These are phyloP conservation scores for Knoxdaviesia capensis DNA, from an alignment of 2,329 filamentous ascomycete species.

Conservation along the genomic window DNA sequence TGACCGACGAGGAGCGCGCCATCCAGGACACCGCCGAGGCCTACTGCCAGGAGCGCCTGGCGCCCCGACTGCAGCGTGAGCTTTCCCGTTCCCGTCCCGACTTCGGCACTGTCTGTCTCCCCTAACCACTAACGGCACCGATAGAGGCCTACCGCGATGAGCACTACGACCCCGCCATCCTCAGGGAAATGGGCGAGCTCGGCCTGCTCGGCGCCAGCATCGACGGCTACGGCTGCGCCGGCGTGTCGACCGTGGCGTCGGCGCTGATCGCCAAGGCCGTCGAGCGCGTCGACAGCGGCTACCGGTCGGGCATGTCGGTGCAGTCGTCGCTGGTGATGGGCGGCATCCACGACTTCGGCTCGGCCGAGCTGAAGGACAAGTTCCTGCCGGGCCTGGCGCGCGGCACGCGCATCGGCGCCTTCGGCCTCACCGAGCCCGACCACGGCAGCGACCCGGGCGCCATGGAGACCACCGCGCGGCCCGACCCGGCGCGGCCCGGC, in stretches of 20 bases:
- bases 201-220: conserved; percentile 78
- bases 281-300: conserved; percentile 78
- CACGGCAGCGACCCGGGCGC: conserved; percentile 81
- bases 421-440: conserved; percentile 82
- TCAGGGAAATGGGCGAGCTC: conserved; percentile 81
- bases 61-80: conserved; percentile 70
- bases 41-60: conserved; percentile 80
- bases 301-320: conserved; percentile 82
- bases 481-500: conserved; percentile 66
- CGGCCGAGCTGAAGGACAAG: conserved; percentile 70
- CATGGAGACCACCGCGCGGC: conserved; percentile 75
- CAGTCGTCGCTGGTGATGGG: conserved; percentile 90
- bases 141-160: conserved; percentile 70
- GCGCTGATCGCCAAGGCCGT: conserved; percentile 80
- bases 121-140: neutral
- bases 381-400: conserved; percentile 66
- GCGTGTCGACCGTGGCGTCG: conserved; percentile 71
- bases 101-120: neutral
- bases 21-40: conserved; percentile 80
- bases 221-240: conserved; percentile 73
- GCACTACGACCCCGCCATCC: conserved; percentile 65
- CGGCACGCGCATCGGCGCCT: conserved; percentile 65
- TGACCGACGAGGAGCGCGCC: conserved; percentile 79
- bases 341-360: conserved; percentile 72
- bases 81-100: conserved; percentile 4